A percentile compares a stretch with the other conserved stretches of the same genome.
phyloP scores from a whole-genome alignment of 1,139 yeast genomes.

The Suhomyces bokatorum region DNA sequence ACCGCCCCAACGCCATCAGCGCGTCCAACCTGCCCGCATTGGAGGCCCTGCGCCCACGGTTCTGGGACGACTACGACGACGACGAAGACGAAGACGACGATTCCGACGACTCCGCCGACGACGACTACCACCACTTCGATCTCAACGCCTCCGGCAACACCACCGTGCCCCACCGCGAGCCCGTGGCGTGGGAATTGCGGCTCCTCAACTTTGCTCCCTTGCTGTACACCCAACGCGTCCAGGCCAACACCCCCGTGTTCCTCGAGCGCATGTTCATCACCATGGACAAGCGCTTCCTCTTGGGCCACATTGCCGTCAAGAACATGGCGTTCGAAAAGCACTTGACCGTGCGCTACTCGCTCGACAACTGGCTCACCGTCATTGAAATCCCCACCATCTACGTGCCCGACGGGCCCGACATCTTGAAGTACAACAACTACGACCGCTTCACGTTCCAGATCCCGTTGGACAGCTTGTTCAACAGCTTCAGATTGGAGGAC shows the following conservation, averaged over 20 bases:
- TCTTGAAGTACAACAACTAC: constrained; percentile 49
- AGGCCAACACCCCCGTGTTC: constrained; percentile 49
- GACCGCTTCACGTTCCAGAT: constrained; percentile 62
- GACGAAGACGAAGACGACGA: constrained; percentile 21
- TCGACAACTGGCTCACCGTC: constrained; percentile 72
- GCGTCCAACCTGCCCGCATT: constrained; percentile 60
- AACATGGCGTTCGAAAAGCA: constrained; percentile 66
- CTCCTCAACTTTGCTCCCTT: constrained; percentile 47
- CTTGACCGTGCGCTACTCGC: constrained; percentile 63
- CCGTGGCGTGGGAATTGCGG: constrained; percentile 51
- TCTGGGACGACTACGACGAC: constrained; percentile 14
- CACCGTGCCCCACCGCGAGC: constrained; percentile 22
- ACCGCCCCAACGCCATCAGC: constrained; percentile 74
- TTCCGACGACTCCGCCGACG: constrained; percentile 20
- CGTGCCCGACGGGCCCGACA: constrained; percentile 59
- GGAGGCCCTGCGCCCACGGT: constrained; percentile 23
- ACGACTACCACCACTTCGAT: constrained; percentile 16
- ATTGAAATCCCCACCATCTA: constrained; percentile 67
- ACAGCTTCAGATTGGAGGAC: constrained; percentile 25
- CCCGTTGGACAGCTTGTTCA: constrained; percentile 42
- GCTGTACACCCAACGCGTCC: constrained; percentile 41
- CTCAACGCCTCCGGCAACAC: constrained; percentile 18
- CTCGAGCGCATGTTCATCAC: constrained; percentile 66
- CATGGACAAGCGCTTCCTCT: constrained; percentile 53
- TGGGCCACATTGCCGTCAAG: constrained; percentile 74